phyloP scores from a whole-genome alignment of 2,329 filamentous ascomycete genomes.

The Emericellopsis atlantica region DNA sequence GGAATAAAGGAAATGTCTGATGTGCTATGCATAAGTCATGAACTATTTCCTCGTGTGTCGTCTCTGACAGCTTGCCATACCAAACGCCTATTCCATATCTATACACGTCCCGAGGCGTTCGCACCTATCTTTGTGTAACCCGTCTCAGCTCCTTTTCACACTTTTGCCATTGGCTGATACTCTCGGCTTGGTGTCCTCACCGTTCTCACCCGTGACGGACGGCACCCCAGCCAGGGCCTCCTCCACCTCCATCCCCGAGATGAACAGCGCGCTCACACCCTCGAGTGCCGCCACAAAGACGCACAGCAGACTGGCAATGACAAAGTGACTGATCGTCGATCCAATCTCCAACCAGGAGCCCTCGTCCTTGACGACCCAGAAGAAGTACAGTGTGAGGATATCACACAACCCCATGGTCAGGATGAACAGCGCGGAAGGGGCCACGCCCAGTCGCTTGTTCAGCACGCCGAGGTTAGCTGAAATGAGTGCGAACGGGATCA shows the following conservation, averaged over 20 bases:
- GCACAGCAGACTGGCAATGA: conserved; percentile 78
- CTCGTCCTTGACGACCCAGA: conserved; percentile 94
- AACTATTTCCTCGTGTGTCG: too few relatives aligned
- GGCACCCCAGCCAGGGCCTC: neutral
- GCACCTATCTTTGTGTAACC: too few relatives aligned
- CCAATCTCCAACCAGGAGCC: conserved; percentile 97
- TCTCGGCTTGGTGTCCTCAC: too few relatives aligned
- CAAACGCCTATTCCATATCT: too few relatives aligned
- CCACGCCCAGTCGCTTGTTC: conserved; percentile 71
- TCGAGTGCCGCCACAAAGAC: conserved; percentile 86
- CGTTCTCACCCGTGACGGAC: too few relatives aligned
- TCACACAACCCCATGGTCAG: conserved; percentile 85
- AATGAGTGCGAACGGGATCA: conserved; percentile 87
- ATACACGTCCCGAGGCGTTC: too few relatives aligned
- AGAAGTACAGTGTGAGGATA: conserved; percentile 88
- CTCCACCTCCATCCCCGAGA: conserved; percentile 61
- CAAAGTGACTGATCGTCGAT: conserved; percentile 90
- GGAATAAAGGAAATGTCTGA: too few relatives aligned
- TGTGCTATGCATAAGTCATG: too few relatives aligned
- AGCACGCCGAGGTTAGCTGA: conserved; percentile 90
- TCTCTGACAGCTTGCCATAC: too few relatives aligned
- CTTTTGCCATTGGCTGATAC: too few relatives aligned
- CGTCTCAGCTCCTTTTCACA: too few relatives aligned
- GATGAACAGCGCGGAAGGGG: conserved; percentile 87
- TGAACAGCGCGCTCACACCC: conserved; percentile 71